A percentile compares a stretch with the other conserved stretches of the same genome.
Evolutionary conservation across 225 moss, liverwort and hornwort species (phyloP).

Genomic region (Bryum argenteum): DNA sequence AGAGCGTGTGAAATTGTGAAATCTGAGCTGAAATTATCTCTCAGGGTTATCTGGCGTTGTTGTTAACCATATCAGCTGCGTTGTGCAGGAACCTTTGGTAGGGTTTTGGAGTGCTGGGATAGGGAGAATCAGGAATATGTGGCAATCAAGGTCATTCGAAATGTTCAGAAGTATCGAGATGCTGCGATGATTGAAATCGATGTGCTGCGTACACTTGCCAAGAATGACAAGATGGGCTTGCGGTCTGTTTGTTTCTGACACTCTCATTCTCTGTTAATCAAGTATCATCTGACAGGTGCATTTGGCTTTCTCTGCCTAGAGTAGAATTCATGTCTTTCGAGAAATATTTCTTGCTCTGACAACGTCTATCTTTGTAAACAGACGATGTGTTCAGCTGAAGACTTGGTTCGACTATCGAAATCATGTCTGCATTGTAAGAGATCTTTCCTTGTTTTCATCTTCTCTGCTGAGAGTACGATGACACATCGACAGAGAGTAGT

Average conservation of each 20-base stretch:
- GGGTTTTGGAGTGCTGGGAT: constrained; percentile 99
- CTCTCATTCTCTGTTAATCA: constrained; percentile 34
- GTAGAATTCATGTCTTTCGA: not conserved
- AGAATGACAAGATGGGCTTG: constrained; percentile 98
- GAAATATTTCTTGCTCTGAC: constrained; percentile 11
- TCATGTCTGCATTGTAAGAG: constrained; percentile 91
- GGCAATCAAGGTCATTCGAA: constrained; percentile 99
- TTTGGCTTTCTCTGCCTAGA: not conserved
- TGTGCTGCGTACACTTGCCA: constrained; percentile 93
- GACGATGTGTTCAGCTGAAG: constrained; percentile 95
- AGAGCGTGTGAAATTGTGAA: not conserved
- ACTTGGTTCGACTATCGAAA: constrained; percentile 98
- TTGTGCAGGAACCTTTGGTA: constrained; percentile 99
- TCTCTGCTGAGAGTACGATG: constrained; percentile 15
- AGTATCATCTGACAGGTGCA: constrained; percentile 5
- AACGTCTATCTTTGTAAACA: constrained; percentile 42
- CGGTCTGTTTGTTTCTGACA: constrained; percentile 66
- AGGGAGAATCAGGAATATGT: constrained; percentile 99
- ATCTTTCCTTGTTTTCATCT: constrained; percentile 11
- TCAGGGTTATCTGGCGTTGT: constrained; percentile 24
- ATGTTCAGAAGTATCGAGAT: constrained; percentile 99
- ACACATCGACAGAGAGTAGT: constrained; percentile 1
- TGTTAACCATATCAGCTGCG: constrained; percentile 63
- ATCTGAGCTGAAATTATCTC: not conserved
- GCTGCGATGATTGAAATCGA: constrained; percentile 99